phyloP scores from a whole-genome alignment of 2,329 filamentous ascomycete species.

The Chaetomiaceae sp. region DNA sequence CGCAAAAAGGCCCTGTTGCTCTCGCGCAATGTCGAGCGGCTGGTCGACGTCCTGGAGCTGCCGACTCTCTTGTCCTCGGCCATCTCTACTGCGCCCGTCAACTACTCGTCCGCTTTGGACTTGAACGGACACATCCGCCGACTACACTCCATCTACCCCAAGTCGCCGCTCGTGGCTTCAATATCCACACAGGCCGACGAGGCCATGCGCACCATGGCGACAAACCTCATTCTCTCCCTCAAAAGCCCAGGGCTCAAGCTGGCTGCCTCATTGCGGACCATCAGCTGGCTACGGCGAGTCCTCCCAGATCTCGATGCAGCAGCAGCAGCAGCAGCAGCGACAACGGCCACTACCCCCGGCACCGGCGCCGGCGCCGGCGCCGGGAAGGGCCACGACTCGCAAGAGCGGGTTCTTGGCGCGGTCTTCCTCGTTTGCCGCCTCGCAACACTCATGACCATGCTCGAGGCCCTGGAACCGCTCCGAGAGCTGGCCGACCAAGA shows the following conservation, averaged over 20 bases:
- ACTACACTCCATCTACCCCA: slow-evolving; percentile 75
- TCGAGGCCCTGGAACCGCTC: slow-evolving; percentile 79
- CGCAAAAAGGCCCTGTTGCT: slow-evolving; percentile 78
- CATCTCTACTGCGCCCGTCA: slow-evolving; percentile 60
- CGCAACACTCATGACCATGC: slow-evolving; percentile 70
- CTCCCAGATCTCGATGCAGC: slow-evolving; percentile 72
- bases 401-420: slow-evolving; percentile 70
- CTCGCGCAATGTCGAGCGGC: slow-evolving; percentile 78
- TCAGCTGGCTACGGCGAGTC: slow-evolving; percentile 85
- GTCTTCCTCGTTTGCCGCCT: slow-evolving; percentile 85
- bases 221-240: slow-evolving; percentile 73
- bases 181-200: slow-evolving; percentile 75
- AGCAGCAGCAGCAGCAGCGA: slow-evolving; percentile 17
- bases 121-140: slow-evolving; percentile 90
- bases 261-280: slow-evolving; percentile 81
- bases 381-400: slow-evolving; percentile 30
- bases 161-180: slow-evolving; percentile 68
- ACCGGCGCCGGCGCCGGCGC: neutral
- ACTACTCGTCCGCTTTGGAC: slow-evolving; percentile 86
- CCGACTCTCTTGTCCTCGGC: slow-evolving; percentile 80
- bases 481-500: slow-evolving; percentile 89
- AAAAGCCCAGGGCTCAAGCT: slow-evolving; percentile 78
- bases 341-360: slow-evolving; percentile 23
- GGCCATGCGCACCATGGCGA: slow-evolving; percentile 83
- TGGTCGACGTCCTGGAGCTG: slow-evolving; percentile 87